Conservation (phyloP, 2,329 filamentous ascomycete genomes). For the Colletotrichum sp. region DNA sequence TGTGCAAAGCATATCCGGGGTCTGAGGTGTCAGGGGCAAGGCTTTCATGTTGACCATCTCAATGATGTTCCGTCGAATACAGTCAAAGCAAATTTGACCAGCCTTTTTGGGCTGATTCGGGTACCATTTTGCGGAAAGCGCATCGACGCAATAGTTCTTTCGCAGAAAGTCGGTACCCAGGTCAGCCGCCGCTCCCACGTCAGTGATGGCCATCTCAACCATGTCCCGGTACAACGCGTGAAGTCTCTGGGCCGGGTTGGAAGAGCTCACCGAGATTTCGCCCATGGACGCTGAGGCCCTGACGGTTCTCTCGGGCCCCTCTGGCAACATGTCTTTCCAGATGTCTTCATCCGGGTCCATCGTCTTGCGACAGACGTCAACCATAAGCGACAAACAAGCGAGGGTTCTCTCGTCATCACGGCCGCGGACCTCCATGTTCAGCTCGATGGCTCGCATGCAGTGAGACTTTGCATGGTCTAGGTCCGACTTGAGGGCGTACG, state of each 20-base stretch:
- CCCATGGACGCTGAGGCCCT: neutral
- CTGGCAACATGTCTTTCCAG: neutral
- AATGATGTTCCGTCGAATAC: neutral
- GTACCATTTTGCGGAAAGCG: neutral
- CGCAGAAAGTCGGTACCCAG: neutral
- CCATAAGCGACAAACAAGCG: neutral
- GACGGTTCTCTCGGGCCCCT: neutral
- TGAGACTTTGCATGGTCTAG: neutral
- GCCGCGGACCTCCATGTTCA: neutral
- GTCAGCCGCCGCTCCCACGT: neutral
- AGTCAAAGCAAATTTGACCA: neutral
- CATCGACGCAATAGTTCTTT: neutral
- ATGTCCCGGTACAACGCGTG: fast-evolving
- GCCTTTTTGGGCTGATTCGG: neutral
- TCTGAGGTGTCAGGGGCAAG: neutral
- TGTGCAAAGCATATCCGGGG: neutral
- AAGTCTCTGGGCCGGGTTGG: neutral
- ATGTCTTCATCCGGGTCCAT: neutral
- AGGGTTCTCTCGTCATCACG: neutral
- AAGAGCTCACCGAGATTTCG: neutral
- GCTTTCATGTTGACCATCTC: neutral
- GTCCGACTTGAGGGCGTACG: neutral
- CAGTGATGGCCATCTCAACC: fast-evolving
- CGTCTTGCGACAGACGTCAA: neutral
- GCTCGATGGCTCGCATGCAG: neutral